A percentile compares a stretch with the other conserved stretches of the same genome.
These are phyloP conservation scores for Shiraia bambusicola DNA, from an alignment of 2,329 filamentous ascomycete genomes.

Conservation along the genomic window DNA sequence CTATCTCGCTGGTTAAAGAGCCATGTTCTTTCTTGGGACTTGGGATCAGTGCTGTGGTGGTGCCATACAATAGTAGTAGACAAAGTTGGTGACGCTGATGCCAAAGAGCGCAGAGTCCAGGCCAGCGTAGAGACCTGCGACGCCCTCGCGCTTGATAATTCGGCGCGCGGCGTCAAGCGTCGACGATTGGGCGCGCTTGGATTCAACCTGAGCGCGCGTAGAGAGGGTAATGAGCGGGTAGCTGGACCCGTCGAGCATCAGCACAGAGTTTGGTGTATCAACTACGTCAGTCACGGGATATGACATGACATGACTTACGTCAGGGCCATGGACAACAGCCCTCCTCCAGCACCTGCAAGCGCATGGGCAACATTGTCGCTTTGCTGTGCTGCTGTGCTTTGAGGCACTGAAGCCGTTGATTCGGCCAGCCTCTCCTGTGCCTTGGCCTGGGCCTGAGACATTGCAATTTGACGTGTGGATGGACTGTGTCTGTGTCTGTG, in stretches of 20 bases:
- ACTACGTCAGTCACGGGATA: slow-evolving; percentile 19
- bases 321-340: slow-evolving; percentile 91
- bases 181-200: slow-evolving; percentile 82
- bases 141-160: slow-evolving; percentile 89
- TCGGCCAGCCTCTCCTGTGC: slow-evolving; percentile 39
- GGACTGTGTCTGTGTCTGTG: background rate
- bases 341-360: slow-evolving; percentile 87
- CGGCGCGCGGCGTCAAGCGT: slow-evolving; percentile 79
- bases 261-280: background rate
- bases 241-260: slow-evolving; percentile 48
- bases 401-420: slow-evolving; percentile 42
- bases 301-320: too few species aligned
- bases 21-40: background rate
- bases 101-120: slow-evolving; percentile 94
- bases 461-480: slow-evolving; percentile 9
- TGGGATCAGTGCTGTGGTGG: background rate
- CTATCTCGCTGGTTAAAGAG: slow-evolving; percentile 33
- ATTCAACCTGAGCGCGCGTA: slow-evolving; percentile 96
- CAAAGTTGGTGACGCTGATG: slow-evolving; percentile 98
- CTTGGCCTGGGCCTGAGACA: slow-evolving; percentile 35
- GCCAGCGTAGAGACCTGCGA: slow-evolving; percentile 86
- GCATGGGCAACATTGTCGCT: slow-evolving; percentile 98
- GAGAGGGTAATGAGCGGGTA: slow-evolving; percentile 97
- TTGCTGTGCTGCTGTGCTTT: slow-evolving; percentile 71
- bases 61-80: slow-evolving; percentile 91